phyloP scores from a whole-genome alignment of 306 rosid species.

The Trifolium subterraneum region DNA sequence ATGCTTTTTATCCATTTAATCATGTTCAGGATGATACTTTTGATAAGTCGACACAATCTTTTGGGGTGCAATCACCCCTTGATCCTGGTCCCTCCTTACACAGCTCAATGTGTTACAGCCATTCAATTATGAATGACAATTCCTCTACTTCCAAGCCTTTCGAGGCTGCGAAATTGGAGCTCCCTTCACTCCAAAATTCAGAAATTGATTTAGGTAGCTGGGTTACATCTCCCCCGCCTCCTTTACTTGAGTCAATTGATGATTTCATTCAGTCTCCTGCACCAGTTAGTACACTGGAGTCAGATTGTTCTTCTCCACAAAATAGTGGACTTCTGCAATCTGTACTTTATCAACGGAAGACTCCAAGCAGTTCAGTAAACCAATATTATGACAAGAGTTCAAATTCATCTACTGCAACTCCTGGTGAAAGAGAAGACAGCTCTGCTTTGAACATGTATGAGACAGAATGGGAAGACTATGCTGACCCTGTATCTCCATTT shows the following conservation, averaged over 20 bases:
- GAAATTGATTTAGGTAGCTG: constrained; percentile 85
- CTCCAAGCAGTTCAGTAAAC: constrained; percentile 59
- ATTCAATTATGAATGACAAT: constrained; percentile 91
- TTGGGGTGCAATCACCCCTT: constrained; percentile 56
- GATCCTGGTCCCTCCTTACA: constrained; percentile 61
- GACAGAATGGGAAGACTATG: constrained; percentile 69
- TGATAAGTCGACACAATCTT: constrained; percentile 55
- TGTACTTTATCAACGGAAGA: constrained; percentile 70
- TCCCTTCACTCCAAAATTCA: constrained; percentile 99
- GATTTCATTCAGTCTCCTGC: constrained; percentile 71
- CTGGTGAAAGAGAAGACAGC: constrained; percentile 61
- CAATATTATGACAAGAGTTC: constrained; percentile 70
- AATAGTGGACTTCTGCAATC: constrained; percentile 92
- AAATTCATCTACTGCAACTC: constrained; percentile 69
- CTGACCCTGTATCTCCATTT: constrained; percentile 68
- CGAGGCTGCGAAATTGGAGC: constrained; percentile 93
- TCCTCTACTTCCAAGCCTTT: constrained; percentile 86
- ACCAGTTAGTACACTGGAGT: constrained; percentile 53
- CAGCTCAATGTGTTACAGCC: constrained; percentile 64
- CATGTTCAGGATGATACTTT: constrained; percentile 53
- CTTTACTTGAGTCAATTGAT: constrained; percentile 78
- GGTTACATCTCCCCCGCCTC: constrained; percentile 68
- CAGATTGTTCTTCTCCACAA: constrained; percentile 71
- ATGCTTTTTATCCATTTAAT: constrained; percentile 54
- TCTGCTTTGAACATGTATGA: constrained; percentile 57